Evolutionary conservation across 2,329 filamentous ascomycete genomes (phyloP).

Genomic region (Esteya vermicola): DNA sequence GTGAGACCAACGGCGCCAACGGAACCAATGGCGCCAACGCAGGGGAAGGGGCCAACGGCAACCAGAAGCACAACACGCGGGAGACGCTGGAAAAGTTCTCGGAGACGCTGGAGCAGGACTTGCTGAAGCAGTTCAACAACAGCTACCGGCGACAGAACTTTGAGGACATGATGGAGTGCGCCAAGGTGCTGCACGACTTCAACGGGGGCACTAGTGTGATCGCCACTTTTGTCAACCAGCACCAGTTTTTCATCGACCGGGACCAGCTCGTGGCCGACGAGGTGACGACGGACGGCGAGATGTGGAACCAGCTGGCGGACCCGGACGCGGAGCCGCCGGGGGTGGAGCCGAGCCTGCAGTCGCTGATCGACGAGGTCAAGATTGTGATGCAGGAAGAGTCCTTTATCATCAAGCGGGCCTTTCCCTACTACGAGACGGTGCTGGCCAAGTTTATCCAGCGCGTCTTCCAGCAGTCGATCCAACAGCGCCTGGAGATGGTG

Average conservation of each 20-base stretch:
- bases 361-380: slow-evolving; percentile 83
- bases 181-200: slow-evolving; percentile 87
- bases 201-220: slow-evolving; percentile 92
- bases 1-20: slow-evolving; percentile 22
- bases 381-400: slow-evolving; percentile 96
- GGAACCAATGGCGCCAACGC: too few species aligned
- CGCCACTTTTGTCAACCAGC: slow-evolving; percentile 92
- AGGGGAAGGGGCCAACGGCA: too few species aligned
- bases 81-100: slow-evolving; percentile 95
- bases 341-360: slow-evolving; percentile 84
- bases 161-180: slow-evolving; percentile 95
- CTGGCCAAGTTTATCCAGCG: slow-evolving; percentile 85
- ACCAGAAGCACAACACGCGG: slow-evolving; percentile 51
- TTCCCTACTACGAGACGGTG: slow-evolving; percentile 92
- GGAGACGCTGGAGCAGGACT: slow-evolving; percentile 86
- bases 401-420: slow-evolving; percentile 89
- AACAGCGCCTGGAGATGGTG: slow-evolving; percentile 90
- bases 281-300: slow-evolving; percentile 57
- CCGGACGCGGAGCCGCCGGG: slow-evolving; percentile 85
- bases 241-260: slow-evolving; percentile 96
- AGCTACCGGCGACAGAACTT: slow-evolving; percentile 93
- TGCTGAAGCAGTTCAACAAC: slow-evolving; percentile 92
- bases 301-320: slow-evolving; percentile 86
- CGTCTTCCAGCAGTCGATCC: slow-evolving; percentile 95
- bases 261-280: slow-evolving; percentile 86